A percentile compares a stretch with the other conserved stretches of the same genome.
Conservation (phyloP, 306 rosid genomes). For the Inga oerstediana region DNA sequence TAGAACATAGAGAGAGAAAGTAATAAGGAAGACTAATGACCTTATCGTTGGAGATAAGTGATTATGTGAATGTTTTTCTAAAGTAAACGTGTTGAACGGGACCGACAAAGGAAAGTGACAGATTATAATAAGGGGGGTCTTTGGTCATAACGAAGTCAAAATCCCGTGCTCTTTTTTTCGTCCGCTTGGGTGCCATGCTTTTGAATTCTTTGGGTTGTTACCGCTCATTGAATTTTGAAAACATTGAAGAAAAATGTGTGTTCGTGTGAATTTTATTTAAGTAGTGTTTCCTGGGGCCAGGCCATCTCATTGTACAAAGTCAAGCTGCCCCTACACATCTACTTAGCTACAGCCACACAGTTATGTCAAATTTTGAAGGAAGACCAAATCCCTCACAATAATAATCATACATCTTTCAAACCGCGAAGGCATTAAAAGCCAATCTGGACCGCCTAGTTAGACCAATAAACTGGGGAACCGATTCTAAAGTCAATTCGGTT, state of each 20-base stretch:
- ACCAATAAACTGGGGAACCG: no score
- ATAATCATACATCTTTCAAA: not conserved
- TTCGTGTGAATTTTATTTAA: not conserved
- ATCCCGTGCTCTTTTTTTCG: constrained; percentile 36
- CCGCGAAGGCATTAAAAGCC: no score
- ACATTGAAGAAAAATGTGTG: not conserved
- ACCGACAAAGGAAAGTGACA: constrained; percentile 31
- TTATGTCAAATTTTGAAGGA: not conserved
- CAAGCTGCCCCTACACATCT: not conserved
- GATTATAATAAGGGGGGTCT: not conserved
- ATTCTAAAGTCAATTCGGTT: no score
- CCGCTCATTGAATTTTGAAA: not conserved
- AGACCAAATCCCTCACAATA: not conserved
- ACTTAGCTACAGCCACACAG: not conserved
- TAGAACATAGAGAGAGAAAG: not conserved
- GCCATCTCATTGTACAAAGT: constrained; percentile 5
- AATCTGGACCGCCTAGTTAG: no score
- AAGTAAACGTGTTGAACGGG: constrained; percentile 25
- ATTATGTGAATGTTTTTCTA: not conserved
- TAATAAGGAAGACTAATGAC: not conserved
- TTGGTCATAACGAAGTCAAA: constrained; percentile 28
- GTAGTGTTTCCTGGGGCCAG: not conserved
- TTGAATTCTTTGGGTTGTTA: constrained; percentile 19
- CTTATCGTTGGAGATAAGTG: not conserved
- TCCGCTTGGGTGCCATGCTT: not conserved